These are phyloP conservation scores for Fusarium sp. DNA, from an alignment of 2,329 filamentous ascomycete genomes.

Conservation along the genomic window DNA sequence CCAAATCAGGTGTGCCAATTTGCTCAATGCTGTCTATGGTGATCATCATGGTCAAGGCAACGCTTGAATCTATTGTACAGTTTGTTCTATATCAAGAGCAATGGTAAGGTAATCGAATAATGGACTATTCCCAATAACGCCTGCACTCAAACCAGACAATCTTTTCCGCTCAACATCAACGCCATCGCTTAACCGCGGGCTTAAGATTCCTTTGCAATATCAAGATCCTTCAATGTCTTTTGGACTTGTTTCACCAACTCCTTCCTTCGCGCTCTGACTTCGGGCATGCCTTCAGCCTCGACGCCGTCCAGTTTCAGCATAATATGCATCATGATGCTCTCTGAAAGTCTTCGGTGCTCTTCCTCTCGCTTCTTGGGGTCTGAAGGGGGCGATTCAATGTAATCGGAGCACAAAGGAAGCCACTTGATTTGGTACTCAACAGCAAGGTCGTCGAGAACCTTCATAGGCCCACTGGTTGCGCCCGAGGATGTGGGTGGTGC, in stretches of 20 bases:
- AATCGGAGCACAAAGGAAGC: conserved; percentile 72
- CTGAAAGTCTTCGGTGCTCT: conserved; percentile 78
- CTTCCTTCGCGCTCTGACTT: conserved; percentile 73
- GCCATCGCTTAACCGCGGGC: conserved; percentile 3
- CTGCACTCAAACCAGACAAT: conserved; percentile 34
- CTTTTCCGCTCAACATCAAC: conserved; percentile 16
- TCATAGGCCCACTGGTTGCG: conserved; percentile 49
- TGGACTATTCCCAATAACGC: conserved; percentile 33
- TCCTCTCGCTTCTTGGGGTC: conserved; percentile 75
- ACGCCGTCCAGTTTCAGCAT: conserved; percentile 80
- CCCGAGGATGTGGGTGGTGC: conserved; percentile 36
- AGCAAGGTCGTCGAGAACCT: conserved; percentile 74
- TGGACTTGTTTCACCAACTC: conserved; percentile 79
- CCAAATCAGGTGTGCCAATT: conserved; percentile 22
- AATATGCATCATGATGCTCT: conserved; percentile 80
- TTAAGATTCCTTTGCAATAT: conserved; percentile 53
- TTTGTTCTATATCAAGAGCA: conserved; percentile 41
- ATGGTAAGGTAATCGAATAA: conserved; percentile 11
- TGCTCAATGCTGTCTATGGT: conserved; percentile 39
- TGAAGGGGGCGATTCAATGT: conserved; percentile 67
- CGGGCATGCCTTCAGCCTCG: conserved; percentile 74
- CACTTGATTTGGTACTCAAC: conserved; percentile 71
- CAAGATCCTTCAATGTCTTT: conserved; percentile 70
- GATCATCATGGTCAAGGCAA: conserved; percentile 37
- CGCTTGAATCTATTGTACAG: conserved; percentile 43